A percentile compares a stretch with the other conserved stretches of the same genome.
Conservation (phyloP, 352 stramenopile genomes). For the Pythium dissotocum region DNA sequence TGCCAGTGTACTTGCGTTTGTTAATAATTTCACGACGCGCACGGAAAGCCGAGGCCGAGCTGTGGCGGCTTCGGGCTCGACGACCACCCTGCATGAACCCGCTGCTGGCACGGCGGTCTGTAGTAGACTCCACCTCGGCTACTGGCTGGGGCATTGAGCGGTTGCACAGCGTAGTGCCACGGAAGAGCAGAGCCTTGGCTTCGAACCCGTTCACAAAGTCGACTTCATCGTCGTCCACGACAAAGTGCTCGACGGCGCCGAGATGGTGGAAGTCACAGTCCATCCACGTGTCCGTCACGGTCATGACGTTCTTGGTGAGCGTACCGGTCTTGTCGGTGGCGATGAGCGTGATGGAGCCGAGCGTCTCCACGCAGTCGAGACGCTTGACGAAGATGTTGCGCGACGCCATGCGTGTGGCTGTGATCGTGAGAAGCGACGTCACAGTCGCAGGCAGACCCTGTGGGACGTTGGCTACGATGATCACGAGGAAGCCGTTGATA, state of each 20-base stretch:
- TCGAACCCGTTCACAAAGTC: slow-evolving; percentile 30
- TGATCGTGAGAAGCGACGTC: slow-evolving; percentile 87
- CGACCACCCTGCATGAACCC: background rate
- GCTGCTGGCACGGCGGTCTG: background rate
- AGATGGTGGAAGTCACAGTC: slow-evolving; percentile 35
- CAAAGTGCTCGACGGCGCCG: slow-evolving; percentile 25
- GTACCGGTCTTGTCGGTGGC: slow-evolving; percentile 94
- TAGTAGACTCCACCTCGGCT: too few relatives aligned
- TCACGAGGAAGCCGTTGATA: slow-evolving; percentile 50
- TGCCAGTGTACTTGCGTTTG: slow-evolving; percentile 52
- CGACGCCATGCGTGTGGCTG: slow-evolving; percentile 69
- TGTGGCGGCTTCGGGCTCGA: slow-evolving; percentile 2
- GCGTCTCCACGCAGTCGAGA: slow-evolving; percentile 87
- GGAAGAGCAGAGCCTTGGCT: slow-evolving; percentile 38
- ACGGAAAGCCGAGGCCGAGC: slow-evolving; percentile 19
- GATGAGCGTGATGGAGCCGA: slow-evolving; percentile 88
- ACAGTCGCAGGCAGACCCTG: slow-evolving; percentile 91
- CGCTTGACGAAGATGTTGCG: slow-evolving; percentile 90
- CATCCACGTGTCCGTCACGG: slow-evolving; percentile 47
- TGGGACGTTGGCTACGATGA: slow-evolving; percentile 70
- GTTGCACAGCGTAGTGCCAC: slow-evolving; percentile 42
- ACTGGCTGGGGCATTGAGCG: slow-evolving; percentile 25
- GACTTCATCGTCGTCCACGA: slow-evolving; percentile 39
- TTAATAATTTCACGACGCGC: slow-evolving; percentile 23
- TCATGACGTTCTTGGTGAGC: slow-evolving; percentile 82